phyloP scores from a whole-genome alignment of 352 stramenopile genomes.

The Peronosclerospora sorghi region DNA sequence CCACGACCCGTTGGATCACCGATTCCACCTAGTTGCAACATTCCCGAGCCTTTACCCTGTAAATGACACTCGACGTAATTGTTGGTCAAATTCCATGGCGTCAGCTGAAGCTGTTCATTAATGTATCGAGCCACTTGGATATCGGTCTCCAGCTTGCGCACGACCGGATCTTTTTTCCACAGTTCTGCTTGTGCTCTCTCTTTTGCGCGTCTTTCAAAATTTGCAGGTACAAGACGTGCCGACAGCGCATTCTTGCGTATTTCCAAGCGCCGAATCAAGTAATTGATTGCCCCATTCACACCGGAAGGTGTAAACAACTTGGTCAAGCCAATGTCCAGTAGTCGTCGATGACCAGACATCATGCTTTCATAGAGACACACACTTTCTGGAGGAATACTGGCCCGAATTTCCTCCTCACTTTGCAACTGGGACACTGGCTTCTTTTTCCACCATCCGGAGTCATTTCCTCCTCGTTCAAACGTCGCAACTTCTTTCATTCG shows the following conservation, averaged over 20 bases:
- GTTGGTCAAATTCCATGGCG: conserved; percentile 76
- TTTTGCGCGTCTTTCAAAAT: conserved; percentile 37
- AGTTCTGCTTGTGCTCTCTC: conserved; percentile 60
- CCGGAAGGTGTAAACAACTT: conserved; percentile 69
- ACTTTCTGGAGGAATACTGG: conserved; percentile 61
- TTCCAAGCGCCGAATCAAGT: conserved; percentile 66
- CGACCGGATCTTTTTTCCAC: conserved; percentile 54
- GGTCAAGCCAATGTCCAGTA: conserved; percentile 70
- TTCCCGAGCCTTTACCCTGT: conserved; percentile 74
- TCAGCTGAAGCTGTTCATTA: conserved; percentile 65
- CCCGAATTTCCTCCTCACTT: conserved; percentile 67
- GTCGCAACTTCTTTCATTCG: conserved; percentile 80
- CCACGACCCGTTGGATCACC: conserved; percentile 70
- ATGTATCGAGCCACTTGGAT: conserved; percentile 79
- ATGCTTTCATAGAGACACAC: conserved; percentile 83
- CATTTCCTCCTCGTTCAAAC: conserved; percentile 74
- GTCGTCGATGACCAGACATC: conserved; percentile 72
- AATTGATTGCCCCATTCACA: conserved; percentile 61
- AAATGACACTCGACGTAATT: conserved; percentile 82
- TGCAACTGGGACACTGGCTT: conserved; percentile 48
- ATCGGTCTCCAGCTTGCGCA: conserved; percentile 66
- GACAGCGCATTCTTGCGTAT: conserved; percentile 47
- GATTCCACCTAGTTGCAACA: conserved; percentile 69
- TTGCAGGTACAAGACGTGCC: conserved; percentile 35
- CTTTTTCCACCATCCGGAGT: conserved; percentile 80